phyloP scores from a whole-genome alignment of 2,329 filamentous ascomycete genomes.

The Dothideomycetes sp. region DNA sequence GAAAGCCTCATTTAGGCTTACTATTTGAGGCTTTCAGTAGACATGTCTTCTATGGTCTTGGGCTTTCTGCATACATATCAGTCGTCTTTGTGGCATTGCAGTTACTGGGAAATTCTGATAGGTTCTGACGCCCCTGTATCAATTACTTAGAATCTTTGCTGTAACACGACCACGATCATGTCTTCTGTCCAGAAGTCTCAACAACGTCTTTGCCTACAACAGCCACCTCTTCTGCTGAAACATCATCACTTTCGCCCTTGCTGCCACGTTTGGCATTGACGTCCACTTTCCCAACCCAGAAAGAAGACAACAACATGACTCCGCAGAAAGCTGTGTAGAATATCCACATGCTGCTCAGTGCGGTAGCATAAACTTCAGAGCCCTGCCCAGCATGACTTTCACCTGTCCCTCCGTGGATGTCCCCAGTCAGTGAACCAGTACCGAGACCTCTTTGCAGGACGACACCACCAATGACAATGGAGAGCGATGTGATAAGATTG shows the following conservation, averaged over 20 bases:
- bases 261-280: background rate
- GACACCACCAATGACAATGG: conserved; percentile 41
- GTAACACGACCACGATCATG: too few relatives aligned
- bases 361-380: conserved; percentile 30
- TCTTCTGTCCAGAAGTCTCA: too few relatives aligned
- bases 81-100: too few relatives aligned
- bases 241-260: background rate
- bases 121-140: too few relatives aligned
- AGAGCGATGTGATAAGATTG: conserved; percentile 37
- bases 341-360: conserved; percentile 42
- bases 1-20: too few relatives aligned
- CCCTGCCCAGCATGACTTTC: conserved; percentile 2
- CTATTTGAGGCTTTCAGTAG: too few relatives aligned
- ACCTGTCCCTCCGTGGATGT: conserved; percentile 10
- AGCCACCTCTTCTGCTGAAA: background rate
- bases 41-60: too few relatives aligned
- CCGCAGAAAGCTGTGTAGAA: conserved; percentile 35
- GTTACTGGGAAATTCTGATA: too few relatives aligned
- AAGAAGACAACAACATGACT: conserved; percentile 1
- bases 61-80: too few relatives aligned
- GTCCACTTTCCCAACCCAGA: conserved; percentile 9
- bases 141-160: too few relatives aligned
- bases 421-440: conserved; percentile 20
- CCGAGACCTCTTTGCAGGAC: conserved; percentile 41
- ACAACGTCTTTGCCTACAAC: too few relatives aligned